Percentiles rank a stretch among this genome's conserved stretches.
phyloP scores from a whole-genome alignment of 2,329 filamentous ascomycete genomes.

The Diaporthe humulicola region DNA sequence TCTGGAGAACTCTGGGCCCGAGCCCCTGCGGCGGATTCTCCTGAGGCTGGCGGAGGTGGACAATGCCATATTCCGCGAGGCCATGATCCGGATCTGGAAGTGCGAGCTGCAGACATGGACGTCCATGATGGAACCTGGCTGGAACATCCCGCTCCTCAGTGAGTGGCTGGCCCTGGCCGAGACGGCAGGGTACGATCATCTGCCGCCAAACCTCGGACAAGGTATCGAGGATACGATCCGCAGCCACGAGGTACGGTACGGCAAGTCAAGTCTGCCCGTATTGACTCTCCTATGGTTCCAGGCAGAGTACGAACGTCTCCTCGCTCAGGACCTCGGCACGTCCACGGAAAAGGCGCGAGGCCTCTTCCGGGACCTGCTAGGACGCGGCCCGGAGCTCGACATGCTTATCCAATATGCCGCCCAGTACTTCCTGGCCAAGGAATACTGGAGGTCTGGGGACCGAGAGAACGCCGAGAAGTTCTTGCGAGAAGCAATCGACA shows the following conservation, averaged over 20 bases:
- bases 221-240: neutral
- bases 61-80: neutral
- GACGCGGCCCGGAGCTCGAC: neutral
- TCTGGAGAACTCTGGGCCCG: neutral
- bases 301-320: neutral
- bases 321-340: neutral
- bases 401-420: neutral
- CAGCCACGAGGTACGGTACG: neutral
- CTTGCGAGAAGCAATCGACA: neutral
- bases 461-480: neutral
- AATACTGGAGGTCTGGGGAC: neutral
- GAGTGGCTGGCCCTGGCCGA: slow-evolving; percentile 17
- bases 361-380: neutral
- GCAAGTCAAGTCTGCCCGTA: neutral
- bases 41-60: neutral
- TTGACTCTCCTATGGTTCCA: neutral
- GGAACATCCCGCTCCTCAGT: neutral
- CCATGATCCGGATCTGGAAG: neutral
- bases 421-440: slow-evolving; percentile 6
- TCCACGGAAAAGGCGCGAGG: neutral
- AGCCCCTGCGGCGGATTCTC: neutral
- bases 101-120: slow-evolving; percentile 10
- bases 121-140: neutral
- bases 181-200: neutral
- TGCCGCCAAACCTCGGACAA: neutral